These are phyloP conservation scores for Achlya hypogyna DNA, from an alignment of 352 stramenopile genomes.

Conservation along the genomic window DNA sequence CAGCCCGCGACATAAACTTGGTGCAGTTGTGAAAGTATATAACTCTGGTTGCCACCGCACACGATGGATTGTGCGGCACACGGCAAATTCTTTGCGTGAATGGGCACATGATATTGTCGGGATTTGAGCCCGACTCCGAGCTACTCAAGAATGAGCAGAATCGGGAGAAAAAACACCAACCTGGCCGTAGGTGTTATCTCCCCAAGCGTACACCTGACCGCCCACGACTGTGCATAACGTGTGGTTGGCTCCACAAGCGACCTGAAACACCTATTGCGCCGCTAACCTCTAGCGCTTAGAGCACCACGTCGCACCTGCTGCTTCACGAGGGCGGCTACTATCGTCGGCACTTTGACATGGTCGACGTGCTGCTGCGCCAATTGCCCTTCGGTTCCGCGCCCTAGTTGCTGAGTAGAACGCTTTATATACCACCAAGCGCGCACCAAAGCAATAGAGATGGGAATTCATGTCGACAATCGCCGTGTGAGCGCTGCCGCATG, in stretches of 20 bases:
- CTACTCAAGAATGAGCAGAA: conserved; percentile 16
- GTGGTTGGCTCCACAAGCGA: conserved; percentile 51
- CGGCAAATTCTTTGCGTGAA: conserved; percentile 42
- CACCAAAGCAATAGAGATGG: conserved; percentile 65
- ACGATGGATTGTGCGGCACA: conserved; percentile 32
- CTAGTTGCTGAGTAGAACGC: not conserved
- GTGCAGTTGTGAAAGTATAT: conserved; percentile 43
- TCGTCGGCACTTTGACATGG: conserved; percentile 42
- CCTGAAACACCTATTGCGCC: conserved; percentile 33
- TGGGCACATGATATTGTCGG: conserved; percentile 24
- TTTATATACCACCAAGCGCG: conserved; percentile 15
- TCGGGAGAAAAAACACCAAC: conserved; percentile 26
- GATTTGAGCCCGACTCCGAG: conserved; percentile 15
- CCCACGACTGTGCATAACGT: conserved; percentile 52
- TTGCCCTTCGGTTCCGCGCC: conserved; percentile 28
- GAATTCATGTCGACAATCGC: conserved; percentile 66
- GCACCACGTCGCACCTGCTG: not conserved
- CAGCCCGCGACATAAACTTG: conserved; percentile 46
- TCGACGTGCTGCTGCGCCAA: conserved; percentile 53
- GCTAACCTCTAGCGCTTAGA: not conserved
- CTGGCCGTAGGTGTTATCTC: conserved; percentile 53
- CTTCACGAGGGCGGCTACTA: conserved; percentile 30
- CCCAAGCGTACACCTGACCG: conserved; percentile 50
- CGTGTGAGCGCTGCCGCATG: conserved; percentile 54
- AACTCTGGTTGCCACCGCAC: conserved; percentile 49